These are phyloP conservation scores for Leishmania mexicana DNA, from an alignment of 208 protist species.

Conservation along the genomic window DNA sequence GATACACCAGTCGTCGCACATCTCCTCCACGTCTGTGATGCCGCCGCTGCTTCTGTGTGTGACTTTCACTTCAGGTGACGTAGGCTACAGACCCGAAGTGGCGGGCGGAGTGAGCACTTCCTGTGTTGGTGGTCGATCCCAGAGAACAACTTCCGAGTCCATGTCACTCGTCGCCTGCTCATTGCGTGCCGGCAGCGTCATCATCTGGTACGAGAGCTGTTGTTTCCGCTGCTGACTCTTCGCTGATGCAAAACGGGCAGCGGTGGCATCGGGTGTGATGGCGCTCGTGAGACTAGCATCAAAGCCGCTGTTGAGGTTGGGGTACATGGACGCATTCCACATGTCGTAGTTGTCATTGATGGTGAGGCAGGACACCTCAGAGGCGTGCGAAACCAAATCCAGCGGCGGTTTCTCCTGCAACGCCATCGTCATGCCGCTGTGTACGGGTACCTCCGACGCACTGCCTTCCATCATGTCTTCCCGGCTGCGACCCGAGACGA, in stretches of 20 bases:
- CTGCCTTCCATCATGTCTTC: neutral
- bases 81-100: neutral
- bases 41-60: neutral
- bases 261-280: neutral
- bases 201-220: too few species aligned
- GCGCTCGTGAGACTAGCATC: neutral
- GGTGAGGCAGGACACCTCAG: conserved; percentile 2
- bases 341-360: neutral
- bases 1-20: neutral
- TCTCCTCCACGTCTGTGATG: neutral
- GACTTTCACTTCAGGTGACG: neutral
- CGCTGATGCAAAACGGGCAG: neutral
- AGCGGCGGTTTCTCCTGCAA: neutral
- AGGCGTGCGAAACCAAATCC: neutral
- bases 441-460: neutral
- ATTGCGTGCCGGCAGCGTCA: neutral
- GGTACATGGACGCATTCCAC: neutral
- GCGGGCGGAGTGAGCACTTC: neutral
- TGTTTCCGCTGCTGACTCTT: too few species aligned
- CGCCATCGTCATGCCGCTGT: neutral
- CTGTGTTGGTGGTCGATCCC: conserved; percentile 9
- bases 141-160: neutral
- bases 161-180: neutral
- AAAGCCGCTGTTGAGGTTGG: neutral
- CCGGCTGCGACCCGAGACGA: neutral